phyloP scores from a whole-genome alignment of 2,329 filamentous ascomycete species.

The Periconia sp. region DNA sequence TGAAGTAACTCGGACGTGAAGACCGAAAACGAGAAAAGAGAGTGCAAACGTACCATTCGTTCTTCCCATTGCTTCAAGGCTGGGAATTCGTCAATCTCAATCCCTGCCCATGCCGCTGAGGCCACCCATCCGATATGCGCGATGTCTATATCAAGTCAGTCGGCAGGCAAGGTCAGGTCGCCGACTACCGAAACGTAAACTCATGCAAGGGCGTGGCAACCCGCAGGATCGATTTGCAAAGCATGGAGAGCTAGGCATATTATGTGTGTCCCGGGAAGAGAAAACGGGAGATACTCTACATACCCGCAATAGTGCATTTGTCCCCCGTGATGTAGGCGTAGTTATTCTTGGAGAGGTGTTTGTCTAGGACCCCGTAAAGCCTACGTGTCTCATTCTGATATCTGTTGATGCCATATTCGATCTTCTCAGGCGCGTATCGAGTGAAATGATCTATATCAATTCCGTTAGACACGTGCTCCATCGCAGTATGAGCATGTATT shows the following conservation, averaged over 20 bases:
- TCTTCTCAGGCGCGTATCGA: slow-evolving; percentile 79
- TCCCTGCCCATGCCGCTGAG: slow-evolving; percentile 58
- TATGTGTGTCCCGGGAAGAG: background rate
- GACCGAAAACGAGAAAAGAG: background rate
- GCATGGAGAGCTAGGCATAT: background rate
- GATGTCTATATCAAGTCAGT: slow-evolving; percentile 64
- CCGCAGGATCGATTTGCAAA: background rate
- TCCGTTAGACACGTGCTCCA: background rate
- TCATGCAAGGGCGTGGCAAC: background rate
- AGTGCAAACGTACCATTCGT: slow-evolving; percentile 49
- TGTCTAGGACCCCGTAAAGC: slow-evolving; percentile 76
- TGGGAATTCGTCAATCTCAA: slow-evolving; percentile 76
- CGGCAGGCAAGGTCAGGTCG: slow-evolving; percentile 31
- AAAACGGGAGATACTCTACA: slow-evolving; percentile 1
- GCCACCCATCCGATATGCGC: slow-evolving; percentile 79
- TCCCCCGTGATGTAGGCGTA: slow-evolving; percentile 63
- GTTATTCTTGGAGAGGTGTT: slow-evolving; percentile 60
- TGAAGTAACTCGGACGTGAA: background rate
- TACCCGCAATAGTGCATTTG: slow-evolving; percentile 57
- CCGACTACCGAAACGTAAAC: background rate
- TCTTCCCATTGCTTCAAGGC: slow-evolving; percentile 76
- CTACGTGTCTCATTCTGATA: slow-evolving; percentile 84
- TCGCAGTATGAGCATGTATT: background rate
- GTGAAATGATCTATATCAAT: slow-evolving; percentile 68
- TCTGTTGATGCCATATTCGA: slow-evolving; percentile 78